These are phyloP conservation scores for Penstemon newberryi DNA, from an alignment of 257 asterid genomes.

Conservation along the genomic window DNA sequence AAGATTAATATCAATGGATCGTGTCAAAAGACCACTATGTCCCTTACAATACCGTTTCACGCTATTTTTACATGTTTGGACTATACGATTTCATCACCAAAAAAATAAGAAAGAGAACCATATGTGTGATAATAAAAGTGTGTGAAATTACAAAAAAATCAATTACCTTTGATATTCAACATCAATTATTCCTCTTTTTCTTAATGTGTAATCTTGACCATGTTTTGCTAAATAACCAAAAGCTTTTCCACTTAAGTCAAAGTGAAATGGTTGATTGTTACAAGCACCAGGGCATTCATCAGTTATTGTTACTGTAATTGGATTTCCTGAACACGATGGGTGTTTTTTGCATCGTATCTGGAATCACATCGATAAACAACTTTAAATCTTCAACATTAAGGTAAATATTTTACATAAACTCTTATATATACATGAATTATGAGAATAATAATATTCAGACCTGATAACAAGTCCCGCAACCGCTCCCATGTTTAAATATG, in stretches of 20 bases:
- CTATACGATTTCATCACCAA: too few relatives aligned
- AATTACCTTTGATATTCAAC: conserved; percentile 27
- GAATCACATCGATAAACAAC: neutral
- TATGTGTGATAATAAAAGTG: too few relatives aligned
- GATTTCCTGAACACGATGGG: conserved; percentile 21
- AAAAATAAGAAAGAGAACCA: too few relatives aligned
- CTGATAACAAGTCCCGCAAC: conserved; percentile 8
- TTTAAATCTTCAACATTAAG: neutral
- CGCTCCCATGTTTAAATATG: neutral
- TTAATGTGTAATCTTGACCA: conserved; percentile 19
- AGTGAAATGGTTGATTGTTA: conserved; percentile 29
- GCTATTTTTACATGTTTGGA: too few relatives aligned
- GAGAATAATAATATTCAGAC: neutral
- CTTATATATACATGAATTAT: neutral
- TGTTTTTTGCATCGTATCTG: conserved; percentile 29
- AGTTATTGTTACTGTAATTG: conserved; percentile 26
- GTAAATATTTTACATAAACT: too few relatives aligned
- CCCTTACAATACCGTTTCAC: too few relatives aligned
- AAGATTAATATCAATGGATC: too few relatives aligned
- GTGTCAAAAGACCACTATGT: too few relatives aligned
- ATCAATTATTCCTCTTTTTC: conserved; percentile 22
- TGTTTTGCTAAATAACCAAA: conserved; percentile 27
- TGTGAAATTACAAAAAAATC: too few relatives aligned
- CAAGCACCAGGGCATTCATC: conserved; percentile 33
- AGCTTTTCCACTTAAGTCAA: conserved; percentile 34